Evolutionary conservation across 805 yeast species (phyloP).

Genomic region (Candida broadrunensis): DNA sequence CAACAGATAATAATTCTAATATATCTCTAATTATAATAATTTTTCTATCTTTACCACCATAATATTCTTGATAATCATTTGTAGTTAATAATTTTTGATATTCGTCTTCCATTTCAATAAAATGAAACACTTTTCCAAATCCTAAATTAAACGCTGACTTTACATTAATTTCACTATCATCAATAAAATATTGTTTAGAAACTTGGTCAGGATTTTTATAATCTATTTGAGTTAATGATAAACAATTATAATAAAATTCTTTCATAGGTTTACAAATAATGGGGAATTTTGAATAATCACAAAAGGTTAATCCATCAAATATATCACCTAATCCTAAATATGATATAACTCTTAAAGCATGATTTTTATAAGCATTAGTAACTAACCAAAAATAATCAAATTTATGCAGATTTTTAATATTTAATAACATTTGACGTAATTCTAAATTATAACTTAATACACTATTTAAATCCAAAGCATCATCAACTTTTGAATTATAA

Average conservation of each 20-base stretch:
- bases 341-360: slow-evolving; percentile 76
- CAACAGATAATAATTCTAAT: slow-evolving; percentile 22
- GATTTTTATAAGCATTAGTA: slow-evolving; percentile 92
- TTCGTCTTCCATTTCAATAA: slow-evolving; percentile 68
- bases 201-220: slow-evolving; percentile 25
- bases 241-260: slow-evolving; percentile 61
- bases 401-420: slow-evolving; percentile 41
- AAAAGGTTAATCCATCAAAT: slow-evolving; percentile 90
- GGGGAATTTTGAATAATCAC: slow-evolving; percentile 74
- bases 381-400: slow-evolving; percentile 83
- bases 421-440: slow-evolving; percentile 50
- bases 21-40: slow-evolving; percentile 32
- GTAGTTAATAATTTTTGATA: slow-evolving; percentile 26
- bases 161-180: slow-evolving; percentile 81
- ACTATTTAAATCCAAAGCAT: slow-evolving; percentile 79
- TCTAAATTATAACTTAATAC: slow-evolving; percentile 63
- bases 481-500: slow-evolving; percentile 87
- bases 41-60: slow-evolving; percentile 25
- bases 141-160: slow-evolving; percentile 70
- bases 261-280: slow-evolving; percentile 89
- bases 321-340: slow-evolving; percentile 87
- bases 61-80: slow-evolving; percentile 30
- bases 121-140: slow-evolving; percentile 69
- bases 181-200: slow-evolving; percentile 68
- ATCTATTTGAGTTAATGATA: slow-evolving; percentile 58